Conservation (phyloP, 371 early-diverging fungal species). For the Rhizomucor miehei region DNA sequence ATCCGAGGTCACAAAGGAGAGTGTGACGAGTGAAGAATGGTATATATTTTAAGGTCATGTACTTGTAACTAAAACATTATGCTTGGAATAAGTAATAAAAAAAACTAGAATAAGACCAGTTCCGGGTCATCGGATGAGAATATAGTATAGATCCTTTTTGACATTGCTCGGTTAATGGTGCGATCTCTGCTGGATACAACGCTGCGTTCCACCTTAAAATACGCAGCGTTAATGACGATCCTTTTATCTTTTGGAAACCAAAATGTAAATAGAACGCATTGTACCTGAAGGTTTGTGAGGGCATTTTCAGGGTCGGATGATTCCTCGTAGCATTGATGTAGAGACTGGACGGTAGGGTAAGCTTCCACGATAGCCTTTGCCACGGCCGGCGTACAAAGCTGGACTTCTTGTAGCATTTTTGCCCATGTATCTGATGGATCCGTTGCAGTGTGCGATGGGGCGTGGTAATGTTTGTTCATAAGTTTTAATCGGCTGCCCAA, state of each 20-base stretch:
- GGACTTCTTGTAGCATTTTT: conserved; percentile 67
- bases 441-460: conserved; percentile 30
- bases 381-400: conserved; percentile 52
- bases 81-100: not conserved
- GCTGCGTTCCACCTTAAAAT: conserved; percentile 26
- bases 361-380: conserved; percentile 52
- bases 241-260: too few species aligned
- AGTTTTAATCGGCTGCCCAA: not conserved
- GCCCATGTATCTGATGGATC: conserved; percentile 57
- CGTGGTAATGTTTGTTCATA: conserved; percentile 5
- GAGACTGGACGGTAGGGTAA: conserved; percentile 55
- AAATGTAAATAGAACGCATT: conserved; percentile 6
- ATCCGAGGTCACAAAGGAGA: too few species aligned
- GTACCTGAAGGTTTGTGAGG: conserved; percentile 53
- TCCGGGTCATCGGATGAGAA: conserved; percentile 53
- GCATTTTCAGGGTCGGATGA: conserved; percentile 7
- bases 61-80: too few species aligned
- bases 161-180: conserved; percentile 45
- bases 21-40: too few species aligned
- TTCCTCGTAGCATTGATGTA: conserved; percentile 53
- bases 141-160: conserved; percentile 53
- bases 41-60: not conserved
- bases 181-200: conserved; percentile 27
- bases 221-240: not conserved
- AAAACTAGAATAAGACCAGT: conserved; percentile 22